Evolutionary conservation across 2,329 filamentous ascomycete species (phyloP).

Genomic region (Diaporthe ampelina): DNA sequence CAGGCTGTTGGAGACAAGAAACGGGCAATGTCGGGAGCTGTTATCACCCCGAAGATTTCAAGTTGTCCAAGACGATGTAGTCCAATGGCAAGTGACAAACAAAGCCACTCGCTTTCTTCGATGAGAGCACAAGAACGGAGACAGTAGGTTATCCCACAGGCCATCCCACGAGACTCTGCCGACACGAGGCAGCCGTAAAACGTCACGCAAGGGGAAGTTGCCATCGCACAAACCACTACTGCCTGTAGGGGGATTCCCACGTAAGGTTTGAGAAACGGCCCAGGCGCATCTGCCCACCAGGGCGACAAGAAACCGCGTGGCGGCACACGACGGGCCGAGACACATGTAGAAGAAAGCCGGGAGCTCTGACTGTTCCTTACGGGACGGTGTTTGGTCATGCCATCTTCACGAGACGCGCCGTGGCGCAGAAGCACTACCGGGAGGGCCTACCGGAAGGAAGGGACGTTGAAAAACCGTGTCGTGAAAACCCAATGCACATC

Average conservation of each 20-base stretch:
- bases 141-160: not conserved
- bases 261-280: too few species aligned
- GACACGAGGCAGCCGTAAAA: too few species aligned
- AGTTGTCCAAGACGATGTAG: not conserved
- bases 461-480: not conserved
- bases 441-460: not conserved
- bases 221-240: not conserved
- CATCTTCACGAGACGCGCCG: slow-evolving; percentile 18
- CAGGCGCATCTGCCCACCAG: not conserved
- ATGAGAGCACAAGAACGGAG: not conserved
- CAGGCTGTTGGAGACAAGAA: slow-evolving; percentile 16
- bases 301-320: slow-evolving; percentile 24
- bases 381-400: slow-evolving; percentile 1
- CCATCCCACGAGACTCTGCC: not conserved
- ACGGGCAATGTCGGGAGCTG: not conserved
- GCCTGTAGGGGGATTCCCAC: not conserved
- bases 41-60: not conserved
- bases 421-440: slow-evolving; percentile 2
- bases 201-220: not conserved
- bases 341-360: not conserved
- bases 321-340: not conserved
- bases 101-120: not conserved
- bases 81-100: not conserved
- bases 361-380: not conserved
- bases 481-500: not conserved